Evolutionary conservation across 305 asterid genomes (phyloP), one percentile per base, ranked within the genome.

Genomic region (Fraxinus sp.): DNA sequence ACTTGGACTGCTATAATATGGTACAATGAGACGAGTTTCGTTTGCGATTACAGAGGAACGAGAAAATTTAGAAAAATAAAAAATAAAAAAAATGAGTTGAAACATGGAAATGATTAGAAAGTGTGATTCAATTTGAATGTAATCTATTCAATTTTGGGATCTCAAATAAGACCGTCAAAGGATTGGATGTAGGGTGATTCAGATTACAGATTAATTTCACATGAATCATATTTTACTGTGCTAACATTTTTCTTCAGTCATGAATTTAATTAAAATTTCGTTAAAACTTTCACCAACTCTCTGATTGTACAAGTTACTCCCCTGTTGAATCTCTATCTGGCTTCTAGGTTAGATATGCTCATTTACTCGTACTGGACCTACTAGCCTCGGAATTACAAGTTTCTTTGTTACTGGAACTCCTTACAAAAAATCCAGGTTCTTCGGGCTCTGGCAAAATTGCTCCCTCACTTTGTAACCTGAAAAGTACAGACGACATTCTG

Each of bases 21-120:
- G 28, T 72, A 55, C 80, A 77, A 49, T 57, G 84, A 44, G 33
- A 20, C 39, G 74, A 68, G 32, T 32, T 78, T 78, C 81, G 28
- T 57, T 72, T 6, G 71, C 64, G 5, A 39, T 1, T 46, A 32
- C 62, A 52, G 62, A 52, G 5, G 62, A 16, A 16, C 2, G 0
- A 4, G 62, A 49, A 49, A 49, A 46, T 44, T 46, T 3, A 49
- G 16, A 14, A 14, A 4, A 52, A 26, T 26, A 2, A 10, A 11
- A 44, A 11, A 44, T 1, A 2, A 2, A 39, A 1, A 1, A 46
- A 13, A 44, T 37, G 6, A 49, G 7, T 14, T 49, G 20, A 52
- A 52, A 52, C 62, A 1, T 5, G 22, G 62, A 52, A 52, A 52
- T 52, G 62, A 52, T 52, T 22, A 52, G 62, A 52, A 52, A 1